Base-by-base conservation (phyloP, 768 basidiomycete species). In the Podaxis pistillaris region DNA sequence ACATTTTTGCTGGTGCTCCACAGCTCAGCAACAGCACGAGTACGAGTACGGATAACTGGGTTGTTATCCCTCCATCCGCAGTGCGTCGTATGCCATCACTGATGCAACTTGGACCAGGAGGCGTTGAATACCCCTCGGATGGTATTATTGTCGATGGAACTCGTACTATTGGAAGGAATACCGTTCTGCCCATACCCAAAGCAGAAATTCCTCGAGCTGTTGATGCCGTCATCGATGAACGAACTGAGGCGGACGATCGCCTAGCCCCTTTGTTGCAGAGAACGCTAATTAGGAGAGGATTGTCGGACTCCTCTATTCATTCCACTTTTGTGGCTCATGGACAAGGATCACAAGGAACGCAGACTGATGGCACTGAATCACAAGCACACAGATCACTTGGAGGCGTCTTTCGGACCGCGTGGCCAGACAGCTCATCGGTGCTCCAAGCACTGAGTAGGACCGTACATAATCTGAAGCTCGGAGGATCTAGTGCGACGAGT, bases 1-100 rank as follows among this genome's bases (percentile, higher is more conserved):
- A 86, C 37, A 97, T 99, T 65, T 98, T 98, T 68, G 96, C 94
- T 0, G 96, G 96, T 40, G 94, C 94, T 2, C 88, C 89, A 77
- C 77, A 37, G 73, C 75, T 30, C 72, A 75, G 2, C 46, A 24
- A 26, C 15, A 62, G 53, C 33, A 50, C 61, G 8, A 62, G 73
- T 77, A 24, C 61, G 19, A 50, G 54, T 50, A 56, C 61, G 17
- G 91, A 93, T 63, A 81, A 88, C 13, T 94, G 93, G 93, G 79
- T 93, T 38, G 82, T 93, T 3, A 67, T 92, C 1, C 83, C 88
- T 7, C 75, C 73, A 44, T 74, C 71, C 51, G 38, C 58, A 12
- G 66, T 69, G 13, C 71, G 69, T n/a, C 75, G 69, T 44, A 63
- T 73, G 46, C 68, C 67, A 51, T 66, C 73, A 4, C 24, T 66